phyloP scores from a whole-genome alignment of 805 yeast species.

The Candida loeiensis region DNA sequence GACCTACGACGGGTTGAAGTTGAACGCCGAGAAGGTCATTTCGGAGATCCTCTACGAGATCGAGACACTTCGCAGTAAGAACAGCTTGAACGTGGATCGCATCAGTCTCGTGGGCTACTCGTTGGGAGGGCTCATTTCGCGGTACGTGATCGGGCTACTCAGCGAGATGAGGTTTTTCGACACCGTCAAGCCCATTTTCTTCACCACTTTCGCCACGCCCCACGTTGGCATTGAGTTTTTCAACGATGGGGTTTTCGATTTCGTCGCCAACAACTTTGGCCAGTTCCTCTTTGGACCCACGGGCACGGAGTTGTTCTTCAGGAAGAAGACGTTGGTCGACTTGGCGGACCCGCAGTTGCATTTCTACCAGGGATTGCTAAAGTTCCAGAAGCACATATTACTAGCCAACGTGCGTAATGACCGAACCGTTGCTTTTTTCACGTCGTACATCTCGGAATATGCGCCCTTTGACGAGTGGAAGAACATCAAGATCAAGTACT shows the following conservation, averaged over 20 bases:
- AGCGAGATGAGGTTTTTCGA: conserved; percentile 34
- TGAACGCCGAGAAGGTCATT: conserved; percentile 34
- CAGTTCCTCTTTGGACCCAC: conserved; percentile 34
- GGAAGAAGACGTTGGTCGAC: conserved; percentile 43
- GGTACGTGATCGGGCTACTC: conserved; percentile 38
- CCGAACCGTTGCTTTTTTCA: conserved; percentile 82
- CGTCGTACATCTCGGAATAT: conserved; percentile 69
- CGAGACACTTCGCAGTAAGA: conserved; percentile 31
- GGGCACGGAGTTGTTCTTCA: conserved; percentile 33
- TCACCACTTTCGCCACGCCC: conserved; percentile 43
- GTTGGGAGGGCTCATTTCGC: conserved; percentile 39
- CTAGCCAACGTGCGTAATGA: conserved; percentile 80
- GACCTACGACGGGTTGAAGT: conserved; percentile 39
- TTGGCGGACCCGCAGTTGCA: conserved; percentile 50
- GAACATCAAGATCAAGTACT: conserved; percentile 43
- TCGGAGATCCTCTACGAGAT: conserved; percentile 39
- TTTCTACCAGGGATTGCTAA: conserved; percentile 52
- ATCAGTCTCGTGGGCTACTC: conserved; percentile 41
- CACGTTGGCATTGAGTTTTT: conserved; percentile 42
- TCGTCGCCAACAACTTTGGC: conserved; percentile 31
- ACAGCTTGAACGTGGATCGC: conserved; percentile 28
- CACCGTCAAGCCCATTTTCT: conserved; percentile 34
- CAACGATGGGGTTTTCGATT: conserved; percentile 30
- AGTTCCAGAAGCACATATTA: conserved; percentile 54
- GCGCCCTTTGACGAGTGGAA: conserved; percentile 70